phyloP scores from a whole-genome alignment of 345 rosid species.

The Lepidium sativum region DNA sequence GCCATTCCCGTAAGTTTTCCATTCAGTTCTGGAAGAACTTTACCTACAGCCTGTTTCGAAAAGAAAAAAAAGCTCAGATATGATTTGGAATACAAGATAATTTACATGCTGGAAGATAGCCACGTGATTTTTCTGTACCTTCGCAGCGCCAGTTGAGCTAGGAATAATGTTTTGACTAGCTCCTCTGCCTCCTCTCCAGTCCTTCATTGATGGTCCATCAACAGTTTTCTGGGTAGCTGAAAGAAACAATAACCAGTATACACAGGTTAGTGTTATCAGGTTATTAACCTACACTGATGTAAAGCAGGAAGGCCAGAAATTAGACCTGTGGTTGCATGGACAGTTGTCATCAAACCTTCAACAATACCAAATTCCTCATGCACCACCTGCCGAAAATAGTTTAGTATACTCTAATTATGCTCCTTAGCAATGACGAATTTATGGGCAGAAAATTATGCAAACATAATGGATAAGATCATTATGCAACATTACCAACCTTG shows the following conservation, averaged over 20 bases:
- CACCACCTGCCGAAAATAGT: constrained; percentile 54
- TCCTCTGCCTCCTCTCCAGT: constrained; percentile 99
- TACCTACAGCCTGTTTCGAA: constrained; percentile 78
- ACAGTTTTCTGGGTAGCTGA: constrained; percentile 98
- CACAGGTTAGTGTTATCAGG: background rate
- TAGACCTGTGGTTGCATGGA: constrained; percentile 95
- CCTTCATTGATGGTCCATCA: constrained; percentile 98
- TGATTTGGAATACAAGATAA: background rate
- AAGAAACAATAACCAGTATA: constrained; percentile 4
- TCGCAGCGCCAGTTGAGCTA: constrained; percentile 98
- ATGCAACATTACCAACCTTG: constrained; percentile 46
- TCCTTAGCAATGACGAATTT: background rate
- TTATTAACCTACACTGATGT: background rate
- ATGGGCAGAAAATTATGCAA: background rate
- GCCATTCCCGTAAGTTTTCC: constrained; percentile 99
- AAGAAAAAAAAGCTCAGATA: background rate
- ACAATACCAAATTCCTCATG: constrained; percentile 93
- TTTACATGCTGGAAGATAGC: background rate
- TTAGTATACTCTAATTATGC: background rate
- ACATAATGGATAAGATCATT: background rate
- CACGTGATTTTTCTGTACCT: constrained; percentile 35
- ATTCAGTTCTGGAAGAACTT: constrained; percentile 94
- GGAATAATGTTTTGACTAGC: constrained; percentile 98
- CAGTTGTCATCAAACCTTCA: constrained; percentile 99
- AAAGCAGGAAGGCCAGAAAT: constrained; percentile 4